phyloP scores from a whole-genome alignment of 768 basidiomycete genomes.

The Clitopilus passeckerianus region DNA sequence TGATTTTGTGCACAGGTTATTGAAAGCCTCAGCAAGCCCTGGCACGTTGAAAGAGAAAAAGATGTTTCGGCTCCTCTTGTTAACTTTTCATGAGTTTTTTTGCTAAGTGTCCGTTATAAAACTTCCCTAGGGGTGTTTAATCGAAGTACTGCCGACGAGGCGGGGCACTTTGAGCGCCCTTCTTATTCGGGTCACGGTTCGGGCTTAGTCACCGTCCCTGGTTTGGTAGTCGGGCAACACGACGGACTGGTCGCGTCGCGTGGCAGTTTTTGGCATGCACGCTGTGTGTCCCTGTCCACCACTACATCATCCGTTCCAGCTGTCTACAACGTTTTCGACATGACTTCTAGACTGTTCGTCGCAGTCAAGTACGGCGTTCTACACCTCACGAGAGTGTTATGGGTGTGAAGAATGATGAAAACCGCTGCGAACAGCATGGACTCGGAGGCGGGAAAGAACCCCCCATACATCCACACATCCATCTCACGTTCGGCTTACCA shows the following conservation, averaged over 20 bases:
- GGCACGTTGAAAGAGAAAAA: too few relatives aligned
- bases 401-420: neutral
- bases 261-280: neutral
- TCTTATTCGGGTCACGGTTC: too few relatives aligned
- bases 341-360: neutral
- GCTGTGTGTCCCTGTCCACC: neutral
- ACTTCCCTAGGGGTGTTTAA: neutral
- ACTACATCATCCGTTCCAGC: neutral
- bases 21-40: too few relatives aligned
- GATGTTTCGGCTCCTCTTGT: too few relatives aligned
- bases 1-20: neutral
- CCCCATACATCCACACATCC: too few relatives aligned
- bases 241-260: neutral
- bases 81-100: neutral
- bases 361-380: too few relatives aligned
- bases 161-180: neutral
- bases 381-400: neutral
- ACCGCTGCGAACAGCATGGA: neutral
- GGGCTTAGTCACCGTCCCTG: neutral
- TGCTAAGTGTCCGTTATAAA: too few relatives aligned
- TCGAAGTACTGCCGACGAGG: neutral
- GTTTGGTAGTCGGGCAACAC: neutral
- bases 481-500: neutral
- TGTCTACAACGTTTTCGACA: neutral
- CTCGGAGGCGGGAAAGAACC: neutral